Evolutionary conservation across 2,329 filamentous ascomycete species (phyloP).

Genomic region (Cytospora mali): DNA sequence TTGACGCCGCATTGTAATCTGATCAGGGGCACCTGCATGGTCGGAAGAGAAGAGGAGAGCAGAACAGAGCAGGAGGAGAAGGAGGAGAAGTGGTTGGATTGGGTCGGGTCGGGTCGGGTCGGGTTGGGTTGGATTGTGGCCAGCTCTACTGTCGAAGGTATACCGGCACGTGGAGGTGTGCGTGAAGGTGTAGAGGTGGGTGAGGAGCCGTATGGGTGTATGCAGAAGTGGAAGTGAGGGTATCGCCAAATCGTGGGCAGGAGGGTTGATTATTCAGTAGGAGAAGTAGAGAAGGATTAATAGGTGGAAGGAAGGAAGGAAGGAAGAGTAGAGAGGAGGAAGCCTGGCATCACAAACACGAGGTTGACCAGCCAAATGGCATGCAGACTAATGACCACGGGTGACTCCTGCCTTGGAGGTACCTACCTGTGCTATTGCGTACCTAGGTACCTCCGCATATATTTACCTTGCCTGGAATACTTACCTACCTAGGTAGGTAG

Average conservation of each 20-base stretch:
- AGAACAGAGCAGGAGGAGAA: too few relatives aligned
- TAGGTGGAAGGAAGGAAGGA: background rate
- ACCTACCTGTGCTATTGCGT: too few relatives aligned
- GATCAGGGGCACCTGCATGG: slow-evolving; percentile 78
- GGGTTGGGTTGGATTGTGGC: background rate
- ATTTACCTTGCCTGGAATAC: background rate
- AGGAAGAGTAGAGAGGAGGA: too few relatives aligned
- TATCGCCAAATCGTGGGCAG: background rate
- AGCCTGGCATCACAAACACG: background rate
- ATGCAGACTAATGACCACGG: too few relatives aligned
- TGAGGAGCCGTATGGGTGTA: too few relatives aligned
- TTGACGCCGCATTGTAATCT: slow-evolving; percentile 91
- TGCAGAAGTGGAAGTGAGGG: background rate
- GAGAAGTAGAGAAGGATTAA: background rate
- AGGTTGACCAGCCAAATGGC: too few relatives aligned
- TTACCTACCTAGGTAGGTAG: background rate
- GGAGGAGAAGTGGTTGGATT: background rate
- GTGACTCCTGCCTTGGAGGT: too few relatives aligned
- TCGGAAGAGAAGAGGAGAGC: slow-evolving; percentile 21
- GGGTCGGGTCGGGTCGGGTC: too few relatives aligned
- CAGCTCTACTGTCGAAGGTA: background rate
- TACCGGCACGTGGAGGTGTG: background rate
- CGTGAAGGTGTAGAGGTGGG: background rate
- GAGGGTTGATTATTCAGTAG: background rate
- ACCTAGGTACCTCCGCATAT: background rate